Evolutionary conservation across 805 yeast genomes (phyloP).

Genomic region (Zygotorulaspora danielsina): DNA sequence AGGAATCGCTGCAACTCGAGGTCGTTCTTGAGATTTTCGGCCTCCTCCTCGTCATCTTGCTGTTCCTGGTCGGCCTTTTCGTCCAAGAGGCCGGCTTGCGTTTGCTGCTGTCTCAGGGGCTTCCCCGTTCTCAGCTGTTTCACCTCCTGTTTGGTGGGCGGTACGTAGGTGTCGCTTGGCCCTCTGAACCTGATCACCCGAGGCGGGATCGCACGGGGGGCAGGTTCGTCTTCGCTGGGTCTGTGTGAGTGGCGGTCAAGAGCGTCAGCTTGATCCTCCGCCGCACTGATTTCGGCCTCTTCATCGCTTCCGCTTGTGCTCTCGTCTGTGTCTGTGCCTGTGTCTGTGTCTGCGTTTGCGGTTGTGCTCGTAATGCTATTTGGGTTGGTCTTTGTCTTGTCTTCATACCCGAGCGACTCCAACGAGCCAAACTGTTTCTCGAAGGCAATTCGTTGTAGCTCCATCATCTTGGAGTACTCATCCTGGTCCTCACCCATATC

Average conservation of each 20-base stretch:
- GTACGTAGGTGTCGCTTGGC: conserved; percentile 21
- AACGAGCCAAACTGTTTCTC: conserved; percentile 62
- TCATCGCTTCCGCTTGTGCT: conserved; percentile 14
- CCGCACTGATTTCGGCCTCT: conserved; percentile 25
- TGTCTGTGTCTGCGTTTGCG: conserved; percentile 8
- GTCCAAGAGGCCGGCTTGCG: conserved; percentile 21
- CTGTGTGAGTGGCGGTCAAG: conserved; percentile 17
- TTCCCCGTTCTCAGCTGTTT: conserved; percentile 57
- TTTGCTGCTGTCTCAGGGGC: conserved; percentile 32
- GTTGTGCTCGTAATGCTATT: no score
- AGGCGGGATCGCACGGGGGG: conserved; percentile 13
- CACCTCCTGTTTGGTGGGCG: conserved; percentile 45
- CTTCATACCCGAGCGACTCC: conserved; percentile 51
- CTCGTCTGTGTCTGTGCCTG: conserved; percentile 2
- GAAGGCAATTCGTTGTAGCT: conserved; percentile 53
- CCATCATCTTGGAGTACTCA: conserved; percentile 36
- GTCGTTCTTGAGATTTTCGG: conserved; percentile 61
- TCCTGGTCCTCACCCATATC: conserved; percentile 21
- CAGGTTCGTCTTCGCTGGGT: conserved; percentile 6
- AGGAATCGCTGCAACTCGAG: conserved; percentile 66
- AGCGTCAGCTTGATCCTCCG: conserved; percentile 19
- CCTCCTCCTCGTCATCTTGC: conserved; percentile 34
- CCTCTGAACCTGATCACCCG: conserved; percentile 29
- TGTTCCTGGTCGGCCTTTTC: conserved; percentile 20
- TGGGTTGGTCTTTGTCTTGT: conserved; percentile 37